Base-by-base conservation (phyloP, 192 early-diverging fungal genomes). In the Entomortierella lignicola region DNA sequence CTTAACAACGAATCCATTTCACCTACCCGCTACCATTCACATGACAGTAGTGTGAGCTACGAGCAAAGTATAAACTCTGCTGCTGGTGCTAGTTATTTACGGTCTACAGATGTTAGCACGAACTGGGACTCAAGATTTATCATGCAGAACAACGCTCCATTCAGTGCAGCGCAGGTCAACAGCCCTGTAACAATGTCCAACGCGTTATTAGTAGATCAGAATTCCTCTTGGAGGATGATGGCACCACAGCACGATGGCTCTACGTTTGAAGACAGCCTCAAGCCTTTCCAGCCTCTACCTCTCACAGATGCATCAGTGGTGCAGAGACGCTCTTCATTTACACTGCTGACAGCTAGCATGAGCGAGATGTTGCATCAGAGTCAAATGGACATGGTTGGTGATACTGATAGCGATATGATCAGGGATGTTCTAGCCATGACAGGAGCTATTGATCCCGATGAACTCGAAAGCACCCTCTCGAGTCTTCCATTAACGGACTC, bases 391-490 rank as follows among this genome's bases (percentile, higher is more conserved):
- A 68, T 73, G 62, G 71, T 61, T 55, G 55, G 41, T 8, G 41
- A 43, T 25, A 27, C 52, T 4, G 68, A 66, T 51, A 57, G 39
- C 13, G 68, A 70, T 29, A 64, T 79, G 60, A 51, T 79, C 13
- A 60, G 70, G 57, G 75, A 79, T 30, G 63, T 79, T 2, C 43
- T 79, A 32, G 75, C 75, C 0, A 69, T 70, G 68, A 64, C 66
- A 18, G 75, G 66, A 31, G 68, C 63, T 6, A 70, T 79, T 47
- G 67, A 79, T 29, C 60, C 51, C 5, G 68, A 79, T 15, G 75
- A 69, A 1, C 59, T 70, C 18, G 56, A 60, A 20, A 50, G 70
- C 23, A 48, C 41, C 0, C 39, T 62, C n/a, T 27, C 37, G 8
- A 48, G 43, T 18, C 54, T 43, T 37, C 27, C 51, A 2, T 8